Percentiles rank a stretch among this genome's conserved stretches.
Conservation (phyloP, 1,284 basidiomycete genomes). For the Cutaneotrichosporon mucoides region DNA sequence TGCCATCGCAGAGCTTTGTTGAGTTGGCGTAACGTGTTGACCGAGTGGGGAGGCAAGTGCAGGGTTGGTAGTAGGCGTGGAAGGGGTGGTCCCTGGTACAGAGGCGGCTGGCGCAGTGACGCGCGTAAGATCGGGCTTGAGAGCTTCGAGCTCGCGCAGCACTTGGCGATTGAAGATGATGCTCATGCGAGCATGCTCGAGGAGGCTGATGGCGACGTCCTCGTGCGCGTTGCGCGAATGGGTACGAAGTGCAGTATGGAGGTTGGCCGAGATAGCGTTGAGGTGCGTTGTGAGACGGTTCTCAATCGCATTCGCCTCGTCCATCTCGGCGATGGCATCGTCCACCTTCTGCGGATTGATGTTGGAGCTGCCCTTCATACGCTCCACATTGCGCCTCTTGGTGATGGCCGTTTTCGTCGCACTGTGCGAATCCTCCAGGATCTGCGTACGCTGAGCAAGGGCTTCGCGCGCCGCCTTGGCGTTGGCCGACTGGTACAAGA, state of each 20-base stretch:
- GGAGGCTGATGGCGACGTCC: slow-evolving; percentile 76
- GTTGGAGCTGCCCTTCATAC: slow-evolving; percentile 79
- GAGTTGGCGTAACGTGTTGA: neutral
- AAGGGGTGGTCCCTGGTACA: neutral
- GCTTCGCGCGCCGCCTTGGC: slow-evolving; percentile 86
- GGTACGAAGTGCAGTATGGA: slow-evolving; percentile 73
- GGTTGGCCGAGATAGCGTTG: slow-evolving; percentile 82
- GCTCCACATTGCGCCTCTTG: slow-evolving; percentile 82
- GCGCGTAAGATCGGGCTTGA: slow-evolving; percentile 63
- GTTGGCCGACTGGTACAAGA: slow-evolving; percentile 90
- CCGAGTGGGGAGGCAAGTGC: neutral
- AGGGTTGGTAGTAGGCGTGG: neutral
- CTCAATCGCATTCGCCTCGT: slow-evolving; percentile 88
- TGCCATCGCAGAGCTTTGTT: neutral
- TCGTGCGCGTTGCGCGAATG: slow-evolving; percentile 82
- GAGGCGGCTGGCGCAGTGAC: slow-evolving; percentile 17
- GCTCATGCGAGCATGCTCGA: slow-evolving; percentile 84
- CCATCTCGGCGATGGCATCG: slow-evolving; percentile 86
- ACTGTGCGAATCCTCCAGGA: slow-evolving; percentile 85
- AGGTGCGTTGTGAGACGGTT: slow-evolving; percentile 72
- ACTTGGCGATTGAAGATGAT: slow-evolving; percentile 86
- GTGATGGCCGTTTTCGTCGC: slow-evolving; percentile 87
- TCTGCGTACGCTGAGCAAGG: slow-evolving; percentile 73
- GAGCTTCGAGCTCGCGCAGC: slow-evolving; percentile 78
- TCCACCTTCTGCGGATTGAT: slow-evolving; percentile 83